Conservation (phyloP, 768 basidiomycete species). For the Tremella fuciformis region DNA sequence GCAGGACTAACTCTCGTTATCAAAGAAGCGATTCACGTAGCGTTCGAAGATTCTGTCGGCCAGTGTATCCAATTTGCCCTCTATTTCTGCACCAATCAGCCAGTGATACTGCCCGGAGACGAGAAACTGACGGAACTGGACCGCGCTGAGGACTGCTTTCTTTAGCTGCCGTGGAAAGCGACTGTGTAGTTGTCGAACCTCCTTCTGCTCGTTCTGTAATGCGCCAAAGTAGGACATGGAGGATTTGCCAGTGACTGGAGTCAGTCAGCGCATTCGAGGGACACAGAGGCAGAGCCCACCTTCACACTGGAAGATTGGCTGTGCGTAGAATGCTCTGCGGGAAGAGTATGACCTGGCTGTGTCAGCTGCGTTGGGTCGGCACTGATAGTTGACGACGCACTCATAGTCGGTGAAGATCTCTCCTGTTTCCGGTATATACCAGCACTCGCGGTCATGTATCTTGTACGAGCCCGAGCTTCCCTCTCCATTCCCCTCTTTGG, state of each 20-base stretch:
- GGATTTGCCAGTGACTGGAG: conserved; percentile 78
- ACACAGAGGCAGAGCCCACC: conserved; percentile 19
- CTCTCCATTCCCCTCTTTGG: not conserved
- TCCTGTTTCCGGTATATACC: conserved; percentile 87
- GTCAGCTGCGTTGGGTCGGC: not conserved
- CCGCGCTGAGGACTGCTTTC: conserved; percentile 80
- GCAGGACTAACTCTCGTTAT: conserved; percentile 74
- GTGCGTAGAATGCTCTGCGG: conserved; percentile 89
- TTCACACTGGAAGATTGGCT: conserved; percentile 95
- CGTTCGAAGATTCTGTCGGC: conserved; percentile 94
- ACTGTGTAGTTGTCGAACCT: conserved; percentile 82
- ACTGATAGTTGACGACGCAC: conserved; percentile 57
- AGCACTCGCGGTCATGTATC: conserved; percentile 58
- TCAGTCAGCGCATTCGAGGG: not conserved
- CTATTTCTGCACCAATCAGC: conserved; percentile 66
- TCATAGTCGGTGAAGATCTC: conserved; percentile 97
- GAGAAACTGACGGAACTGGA: conserved; percentile 83
- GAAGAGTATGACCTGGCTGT: conserved; percentile 69
- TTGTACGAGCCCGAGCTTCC: conserved; percentile 18
- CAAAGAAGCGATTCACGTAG: conserved; percentile 92
- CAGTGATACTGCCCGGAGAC: not conserved
- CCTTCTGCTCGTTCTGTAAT: conserved; percentile 81
- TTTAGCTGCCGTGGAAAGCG: conserved; percentile 92
- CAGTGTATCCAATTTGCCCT: conserved; percentile 90
- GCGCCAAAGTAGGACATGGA: conserved; percentile 93